A percentile compares a stretch with the other conserved stretches of the same genome.
Evolutionary conservation across 2,329 filamentous ascomycete species (phyloP).

Genomic region (Cryphonectria parasitica): DNA sequence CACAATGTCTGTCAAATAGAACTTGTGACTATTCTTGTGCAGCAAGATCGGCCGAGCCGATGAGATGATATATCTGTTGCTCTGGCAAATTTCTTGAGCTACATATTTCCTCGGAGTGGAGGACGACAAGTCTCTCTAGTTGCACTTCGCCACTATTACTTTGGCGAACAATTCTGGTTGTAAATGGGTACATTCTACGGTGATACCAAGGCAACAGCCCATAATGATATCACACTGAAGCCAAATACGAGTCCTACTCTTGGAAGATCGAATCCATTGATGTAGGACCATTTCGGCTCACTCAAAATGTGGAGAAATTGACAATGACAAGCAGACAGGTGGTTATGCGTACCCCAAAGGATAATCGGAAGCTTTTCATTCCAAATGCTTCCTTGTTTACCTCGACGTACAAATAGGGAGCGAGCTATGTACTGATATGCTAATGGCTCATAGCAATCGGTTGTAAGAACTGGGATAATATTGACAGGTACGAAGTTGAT

Average conservation of each 20-base stretch:
- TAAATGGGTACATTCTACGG: neutral
- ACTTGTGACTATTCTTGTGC: neutral
- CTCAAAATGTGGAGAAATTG: neutral
- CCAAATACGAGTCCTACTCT: neutral
- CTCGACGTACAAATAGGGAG: neutral
- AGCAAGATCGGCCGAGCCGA: neutral
- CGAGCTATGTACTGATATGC: slow-evolving; percentile 9
- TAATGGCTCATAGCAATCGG: neutral
- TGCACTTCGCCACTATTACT: neutral
- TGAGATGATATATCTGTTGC: neutral
- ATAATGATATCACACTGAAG: neutral
- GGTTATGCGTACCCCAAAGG: neutral
- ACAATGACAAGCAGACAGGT: too few relatives aligned
- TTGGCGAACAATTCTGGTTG: neutral
- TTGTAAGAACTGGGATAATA: neutral
- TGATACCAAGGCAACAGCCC: neutral
- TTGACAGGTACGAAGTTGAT: neutral
- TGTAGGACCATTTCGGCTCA: neutral
- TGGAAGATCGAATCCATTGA: neutral
- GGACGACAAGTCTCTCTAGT: neutral
- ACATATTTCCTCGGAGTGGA: neutral
- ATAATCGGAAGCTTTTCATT: neutral
- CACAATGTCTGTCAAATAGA: neutral
- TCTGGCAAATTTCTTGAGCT: neutral
- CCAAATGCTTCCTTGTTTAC: neutral